A percentile compares a stretch with the other conserved stretches of the same genome.
Evolutionary conservation across 1,139 yeast genomes (phyloP).

Genomic region (Saccharomyces hybrid): DNA sequence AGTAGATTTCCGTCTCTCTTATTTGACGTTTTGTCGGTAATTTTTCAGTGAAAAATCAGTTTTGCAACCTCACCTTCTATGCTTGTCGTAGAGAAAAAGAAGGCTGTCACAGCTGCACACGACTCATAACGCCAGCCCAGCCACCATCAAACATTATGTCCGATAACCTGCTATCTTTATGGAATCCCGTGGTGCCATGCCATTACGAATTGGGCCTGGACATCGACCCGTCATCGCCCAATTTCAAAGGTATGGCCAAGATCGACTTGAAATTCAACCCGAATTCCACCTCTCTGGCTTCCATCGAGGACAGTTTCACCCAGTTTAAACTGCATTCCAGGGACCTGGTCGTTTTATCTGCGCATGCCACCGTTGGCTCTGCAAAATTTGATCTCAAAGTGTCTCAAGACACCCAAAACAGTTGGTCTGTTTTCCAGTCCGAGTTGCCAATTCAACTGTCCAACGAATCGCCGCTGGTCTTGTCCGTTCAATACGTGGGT

Average conservation of each 20-base stretch:
- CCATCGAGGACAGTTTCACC: constrained; percentile 18
- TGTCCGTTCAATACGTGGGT: constrained; percentile 41
- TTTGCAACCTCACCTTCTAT: background rate
- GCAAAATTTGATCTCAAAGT: constrained; percentile 30
- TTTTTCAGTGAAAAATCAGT: background rate
- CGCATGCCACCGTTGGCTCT: background rate
- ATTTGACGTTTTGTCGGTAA: background rate
- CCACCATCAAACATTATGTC: background rate
- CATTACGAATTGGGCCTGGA: constrained; percentile 38
- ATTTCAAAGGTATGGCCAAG: constrained; percentile 41
- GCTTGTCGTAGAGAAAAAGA: background rate
- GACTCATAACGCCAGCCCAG: background rate
- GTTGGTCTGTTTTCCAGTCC: constrained; percentile 30
- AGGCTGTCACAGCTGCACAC: background rate
- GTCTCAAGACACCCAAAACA: constrained; percentile 35
- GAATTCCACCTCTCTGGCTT: constrained; percentile 4
- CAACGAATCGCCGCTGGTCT: constrained; percentile 1
- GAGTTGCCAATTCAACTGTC: background rate
- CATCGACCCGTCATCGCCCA: constrained; percentile 45
- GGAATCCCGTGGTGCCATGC: constrained; percentile 33
- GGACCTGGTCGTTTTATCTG: constrained; percentile 35
- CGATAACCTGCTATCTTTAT: constrained; percentile 5
- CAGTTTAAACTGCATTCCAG: constrained; percentile 37
- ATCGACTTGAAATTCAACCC: constrained; percentile 33
- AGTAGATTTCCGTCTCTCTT: background rate